Conservation (phyloP, 108 stramenopile species). For the Discostella stelligeroides region DNA sequence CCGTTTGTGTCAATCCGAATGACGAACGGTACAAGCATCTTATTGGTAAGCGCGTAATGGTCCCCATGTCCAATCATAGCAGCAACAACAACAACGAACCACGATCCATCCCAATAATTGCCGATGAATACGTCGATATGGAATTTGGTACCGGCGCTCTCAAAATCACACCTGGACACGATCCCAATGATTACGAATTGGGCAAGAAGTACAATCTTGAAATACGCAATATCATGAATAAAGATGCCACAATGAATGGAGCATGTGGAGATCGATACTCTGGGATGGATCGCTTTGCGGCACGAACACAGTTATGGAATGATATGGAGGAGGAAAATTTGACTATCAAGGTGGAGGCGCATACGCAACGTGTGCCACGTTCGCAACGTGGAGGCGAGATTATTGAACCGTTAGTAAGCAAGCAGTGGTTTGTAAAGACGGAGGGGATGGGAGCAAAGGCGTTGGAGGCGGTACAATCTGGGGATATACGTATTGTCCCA, state of each 20-base stretch:
- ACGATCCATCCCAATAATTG: slow-evolving; percentile 86
- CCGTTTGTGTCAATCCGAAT: slow-evolving; percentile 97
- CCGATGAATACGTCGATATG: slow-evolving; percentile 96
- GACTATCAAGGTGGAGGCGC: slow-evolving; percentile 50
- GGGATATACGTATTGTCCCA: slow-evolving; percentile 92
- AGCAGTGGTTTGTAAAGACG: slow-evolving; percentile 98
- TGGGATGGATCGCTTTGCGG: slow-evolving; percentile 94
- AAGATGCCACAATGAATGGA: slow-evolving; percentile 88
- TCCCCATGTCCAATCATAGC: slow-evolving; percentile 87
- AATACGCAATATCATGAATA: slow-evolving; percentile 97
- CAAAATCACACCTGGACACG: slow-evolving; percentile 97
- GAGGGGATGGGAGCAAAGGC: slow-evolving; percentile 92
- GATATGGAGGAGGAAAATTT: not conserved
- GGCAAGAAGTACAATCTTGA: slow-evolving; percentile 92
- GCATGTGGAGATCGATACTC: slow-evolving; percentile 79
- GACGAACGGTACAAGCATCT: slow-evolving; percentile 93
- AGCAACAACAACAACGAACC: slow-evolving; percentile 29
- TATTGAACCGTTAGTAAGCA: slow-evolving; percentile 97
- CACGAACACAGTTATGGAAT: slow-evolving; percentile 83
- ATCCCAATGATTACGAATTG: slow-evolving; percentile 96
- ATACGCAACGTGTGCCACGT: slow-evolving; percentile 92
- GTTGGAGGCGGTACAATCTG: slow-evolving; percentile 84
- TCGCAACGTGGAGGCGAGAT: slow-evolving; percentile 98
- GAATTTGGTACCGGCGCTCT: slow-evolving; percentile 97
- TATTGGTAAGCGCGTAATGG: slow-evolving; percentile 86